Base-by-base conservation (phyloP, 352 stramenopile species). In the Phytophthora sansomeana region DNA sequence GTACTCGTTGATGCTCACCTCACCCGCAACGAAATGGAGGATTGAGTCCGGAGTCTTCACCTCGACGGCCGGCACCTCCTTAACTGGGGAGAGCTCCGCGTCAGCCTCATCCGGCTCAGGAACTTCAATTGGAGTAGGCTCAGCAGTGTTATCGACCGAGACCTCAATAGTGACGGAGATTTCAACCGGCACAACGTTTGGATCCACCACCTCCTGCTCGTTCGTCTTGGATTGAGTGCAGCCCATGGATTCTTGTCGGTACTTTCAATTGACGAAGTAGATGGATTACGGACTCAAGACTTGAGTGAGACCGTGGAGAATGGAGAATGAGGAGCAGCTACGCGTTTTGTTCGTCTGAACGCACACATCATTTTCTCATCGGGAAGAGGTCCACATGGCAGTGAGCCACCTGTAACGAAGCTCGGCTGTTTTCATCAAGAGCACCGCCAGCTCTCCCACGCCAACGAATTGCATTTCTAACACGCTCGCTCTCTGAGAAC, bases 141-240 rank as follows among this genome's bases (percentile, higher is more conserved):
- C 9, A 6, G 13, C 17, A 19, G 38, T 42, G n/a, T 47, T 41
- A 11, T 32, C 19, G 32, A 26, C 50, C 19, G 32, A 49, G 16
- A 46, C n/a, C 26, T 60, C 24, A 6, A 55, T 19, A 29, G 28
- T 7, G 6, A 36, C 43, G 4, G 29, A 24, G 28, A 42, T 29
- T 30, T 55, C 38, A 5, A 51, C 35, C 29, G 24, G 19, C n/a
- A 21, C 17, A 35, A 28, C 51, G 11, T 62, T 67, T 1, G 61
- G 58, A 38, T 77, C 58, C 13, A 75, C 43, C 32, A 87, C 78
- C 39, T 83, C 75, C 28, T 84, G 75, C 32, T 63, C 56, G 66
- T 77, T 81, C 52, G 78, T 75, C 55, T 75, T 85, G 42, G 81
- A 90, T 70, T 88, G 78, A 51, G 55, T 53, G 77, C 81, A 90